Conservation (phyloP, 129 eudicot genomes). For the Dittrichia graveolens region DNA sequence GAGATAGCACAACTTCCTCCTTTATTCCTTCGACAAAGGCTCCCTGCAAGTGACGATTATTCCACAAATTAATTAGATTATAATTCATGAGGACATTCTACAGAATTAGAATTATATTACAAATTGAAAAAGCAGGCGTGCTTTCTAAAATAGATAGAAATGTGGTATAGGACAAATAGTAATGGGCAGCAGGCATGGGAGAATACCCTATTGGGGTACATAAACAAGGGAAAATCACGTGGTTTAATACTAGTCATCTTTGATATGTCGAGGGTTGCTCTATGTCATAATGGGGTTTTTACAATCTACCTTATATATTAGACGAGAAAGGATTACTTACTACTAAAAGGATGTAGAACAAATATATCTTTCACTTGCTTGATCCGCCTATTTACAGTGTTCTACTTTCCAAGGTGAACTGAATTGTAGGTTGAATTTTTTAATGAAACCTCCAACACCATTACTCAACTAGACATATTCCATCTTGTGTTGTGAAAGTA, state of each 20-base stretch:
- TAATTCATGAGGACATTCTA: neutral
- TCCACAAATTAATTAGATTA: slow-evolving; percentile 23
- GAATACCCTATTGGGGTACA: slow-evolving; percentile 6
- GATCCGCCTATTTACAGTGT: neutral
- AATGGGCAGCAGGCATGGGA: neutral
- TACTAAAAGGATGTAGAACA: neutral
- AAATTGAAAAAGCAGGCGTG: slow-evolving; percentile 8
- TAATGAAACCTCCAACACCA: no score
- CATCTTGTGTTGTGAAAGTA: neutral
- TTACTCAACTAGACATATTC: no score
- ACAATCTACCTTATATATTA: neutral
- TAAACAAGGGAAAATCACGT: slow-evolving; percentile 14
- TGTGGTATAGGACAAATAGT: slow-evolving; percentile 4
- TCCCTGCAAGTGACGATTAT: slow-evolving; percentile 59
- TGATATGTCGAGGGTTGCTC: slow-evolving; percentile 23
- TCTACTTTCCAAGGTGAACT: slow-evolving; percentile 4
- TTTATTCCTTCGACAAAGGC: slow-evolving; percentile 92
- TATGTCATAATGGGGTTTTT: slow-evolving; percentile 8
- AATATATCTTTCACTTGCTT: neutral
- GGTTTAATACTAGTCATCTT: slow-evolving; percentile 17
- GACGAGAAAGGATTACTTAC: neutral
- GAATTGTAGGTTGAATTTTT: neutral
- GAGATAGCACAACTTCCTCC: slow-evolving; percentile 95
- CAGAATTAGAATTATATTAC: slow-evolving; percentile 12
- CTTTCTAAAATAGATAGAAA: neutral